Base-by-base conservation (phyloP, 495 filamentous ascomycete genomes). In the Hyphodiscus hymeniophilus region DNA sequence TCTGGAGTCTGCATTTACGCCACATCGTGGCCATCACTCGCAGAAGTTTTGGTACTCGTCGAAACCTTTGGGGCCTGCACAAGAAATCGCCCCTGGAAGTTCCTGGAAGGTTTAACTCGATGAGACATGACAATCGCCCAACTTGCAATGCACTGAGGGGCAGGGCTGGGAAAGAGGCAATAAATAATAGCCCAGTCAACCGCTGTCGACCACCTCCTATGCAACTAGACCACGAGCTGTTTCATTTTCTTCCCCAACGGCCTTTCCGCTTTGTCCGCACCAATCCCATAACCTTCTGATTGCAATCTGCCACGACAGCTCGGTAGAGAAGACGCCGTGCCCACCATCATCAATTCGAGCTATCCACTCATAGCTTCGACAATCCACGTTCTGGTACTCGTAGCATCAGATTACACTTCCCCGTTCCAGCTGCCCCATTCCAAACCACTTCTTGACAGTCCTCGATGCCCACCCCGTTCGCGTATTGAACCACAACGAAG, bases 401-500 rank as follows among this genome's bases (percentile, higher is more conserved):
- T 41, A 45, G 49, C n/a, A 59, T 31, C 32, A 23, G 45, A 12
- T 50, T 49, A 7, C 30, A 26, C 23, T 50, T 22, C 8, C 15
- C 17, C 2, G 16, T 13, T 20, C 32, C 45, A 11, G 34, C 18
- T 18, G 22, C 42, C 30, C 16, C 35, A 24, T 50, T 35, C 32
- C 22, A 38, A 23, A 51, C 69, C 3, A 87, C 80, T 70, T 95
- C 90, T 69, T 97, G 86, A 57, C 87, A 92, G 66, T 98, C 92
- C 70, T 97, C 92, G 2, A 77, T 69, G 11, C 64, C 77, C 30
- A 90, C 83, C 3, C 86, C 89, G 66, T 94, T 98, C 13, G 81
- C 82, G 68, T 81, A 87, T 66, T 95, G 90, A 60, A 87, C 74
- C 7, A 96, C 89, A 20, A 95, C 79, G 66, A 97, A 98, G 57